phyloP scores from a whole-genome alignment of 352 stramenopile genomes.

The Phytophthora tubulina region DNA sequence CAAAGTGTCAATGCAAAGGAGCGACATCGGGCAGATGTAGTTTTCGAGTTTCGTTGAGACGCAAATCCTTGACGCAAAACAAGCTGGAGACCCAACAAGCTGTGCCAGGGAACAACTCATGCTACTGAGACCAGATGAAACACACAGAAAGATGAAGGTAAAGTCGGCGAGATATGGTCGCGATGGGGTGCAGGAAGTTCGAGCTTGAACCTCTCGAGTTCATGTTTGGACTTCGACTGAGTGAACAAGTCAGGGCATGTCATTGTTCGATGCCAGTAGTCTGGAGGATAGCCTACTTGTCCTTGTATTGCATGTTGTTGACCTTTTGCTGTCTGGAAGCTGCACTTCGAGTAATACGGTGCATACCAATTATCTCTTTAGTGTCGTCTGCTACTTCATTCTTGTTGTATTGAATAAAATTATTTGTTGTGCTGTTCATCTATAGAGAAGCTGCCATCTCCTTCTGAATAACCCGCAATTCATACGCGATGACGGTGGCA shows the following conservation, averaged over 20 bases:
- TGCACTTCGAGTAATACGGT: too few species aligned
- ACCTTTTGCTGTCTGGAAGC: too few species aligned
- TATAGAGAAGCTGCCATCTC: conserved; percentile 36
- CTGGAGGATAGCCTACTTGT: too few species aligned
- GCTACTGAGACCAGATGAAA: conserved; percentile 25
- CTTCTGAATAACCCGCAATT: conserved; percentile 37
- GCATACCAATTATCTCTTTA: too few species aligned
- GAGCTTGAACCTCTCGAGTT: not conserved
- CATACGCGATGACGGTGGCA: conserved; percentile 35
- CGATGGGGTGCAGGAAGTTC: conserved; percentile 10
- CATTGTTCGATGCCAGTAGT: too few species aligned
- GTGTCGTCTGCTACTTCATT: too few species aligned
- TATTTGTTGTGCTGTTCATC: not conserved
- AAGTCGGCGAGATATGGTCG: conserved; percentile 10
- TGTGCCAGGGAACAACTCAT: conserved; percentile 15
- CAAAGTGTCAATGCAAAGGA: conserved; percentile 29
- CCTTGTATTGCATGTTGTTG: too few species aligned
- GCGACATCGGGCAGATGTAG: conserved; percentile 8
- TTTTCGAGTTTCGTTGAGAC: not conserved
- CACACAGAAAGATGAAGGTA: conserved; percentile 24
- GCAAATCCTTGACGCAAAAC: conserved; percentile 41
- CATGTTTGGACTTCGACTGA: too few species aligned
- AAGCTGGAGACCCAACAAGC: conserved; percentile 27
- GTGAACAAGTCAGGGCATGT: too few species aligned
- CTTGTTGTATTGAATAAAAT: conserved; percentile 25